Evolutionary conservation across 2,329 filamentous ascomycete species (phyloP).

Genomic region (Colletotrichum falcatum): DNA sequence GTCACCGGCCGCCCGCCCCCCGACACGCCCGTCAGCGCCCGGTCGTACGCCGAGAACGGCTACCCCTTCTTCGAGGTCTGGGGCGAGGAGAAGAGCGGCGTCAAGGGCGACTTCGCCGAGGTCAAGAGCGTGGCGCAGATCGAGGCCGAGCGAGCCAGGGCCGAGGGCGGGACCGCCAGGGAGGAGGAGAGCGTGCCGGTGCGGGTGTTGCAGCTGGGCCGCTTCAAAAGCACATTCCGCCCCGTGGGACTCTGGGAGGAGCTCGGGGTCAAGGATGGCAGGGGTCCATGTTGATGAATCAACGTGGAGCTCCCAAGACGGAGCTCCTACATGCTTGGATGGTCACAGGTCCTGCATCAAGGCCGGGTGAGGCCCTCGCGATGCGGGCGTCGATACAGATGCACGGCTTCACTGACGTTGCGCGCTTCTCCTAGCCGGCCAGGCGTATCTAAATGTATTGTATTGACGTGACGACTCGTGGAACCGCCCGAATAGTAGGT

Average conservation of each 20-base stretch:
- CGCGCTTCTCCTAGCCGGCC: no score
- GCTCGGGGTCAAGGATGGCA: no score
- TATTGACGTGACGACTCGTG: constrained; percentile 13
- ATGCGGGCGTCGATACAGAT: no score
- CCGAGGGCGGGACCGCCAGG: constrained; percentile 19
- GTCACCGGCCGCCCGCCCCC: constrained; percentile 52
- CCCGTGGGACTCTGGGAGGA: constrained; percentile 35
- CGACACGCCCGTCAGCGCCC: constrained; percentile 49
- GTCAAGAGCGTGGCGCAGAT: constrained; percentile 43
- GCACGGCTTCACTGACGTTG: no score
- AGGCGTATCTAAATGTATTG: not conserved
- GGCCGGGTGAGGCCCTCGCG: no score
- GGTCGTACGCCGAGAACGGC: constrained; percentile 49
- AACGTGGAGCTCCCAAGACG: not conserved
- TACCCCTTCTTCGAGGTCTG: constrained; percentile 53
- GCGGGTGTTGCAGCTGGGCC: constrained; percentile 21
- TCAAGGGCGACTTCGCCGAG: constrained; percentile 40
- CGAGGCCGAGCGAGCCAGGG: constrained; percentile 34
- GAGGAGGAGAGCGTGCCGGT: constrained; percentile 39
- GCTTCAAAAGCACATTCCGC: constrained; percentile 39
- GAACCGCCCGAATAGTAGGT: not conserved
- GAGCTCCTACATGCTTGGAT: no score
- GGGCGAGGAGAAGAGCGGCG: constrained; percentile 40
- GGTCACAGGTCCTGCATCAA: not conserved
- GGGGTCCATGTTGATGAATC: no score